These are phyloP conservation scores for Aspergillus brunneoviolaceus DNA, from an alignment of 2,329 filamentous ascomycete species.

Conservation along the genomic window DNA sequence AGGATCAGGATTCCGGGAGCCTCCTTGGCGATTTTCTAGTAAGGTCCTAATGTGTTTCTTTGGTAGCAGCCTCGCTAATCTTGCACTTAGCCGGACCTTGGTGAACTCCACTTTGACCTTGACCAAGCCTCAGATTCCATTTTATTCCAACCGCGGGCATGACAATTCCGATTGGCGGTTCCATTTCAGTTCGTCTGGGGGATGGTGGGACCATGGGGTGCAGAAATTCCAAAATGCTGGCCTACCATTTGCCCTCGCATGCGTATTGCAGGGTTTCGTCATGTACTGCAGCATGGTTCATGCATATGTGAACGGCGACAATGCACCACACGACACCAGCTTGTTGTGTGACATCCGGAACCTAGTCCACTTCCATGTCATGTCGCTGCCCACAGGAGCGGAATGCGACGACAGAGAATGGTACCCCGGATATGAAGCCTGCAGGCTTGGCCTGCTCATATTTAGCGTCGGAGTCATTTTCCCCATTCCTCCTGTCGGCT, in stretches of 20 bases:
- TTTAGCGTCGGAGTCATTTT: conserved; percentile 4
- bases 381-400: background rate
- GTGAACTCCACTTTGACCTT: conserved; percentile 7
- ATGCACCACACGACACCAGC: background rate
- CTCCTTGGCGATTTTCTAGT: conserved; percentile 5
- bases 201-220: background rate
- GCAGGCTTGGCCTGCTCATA: background rate
- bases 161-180: no score
- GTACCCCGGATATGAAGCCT: conserved; percentile 1
- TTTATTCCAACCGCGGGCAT: background rate
- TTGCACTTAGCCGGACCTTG: background rate
- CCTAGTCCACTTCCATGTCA: background rate
- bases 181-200: background rate
- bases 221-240: background rate
- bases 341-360: conserved; percentile 8
- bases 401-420: background rate
- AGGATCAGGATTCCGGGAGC: background rate
- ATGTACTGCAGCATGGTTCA: background rate
- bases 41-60: background rate
- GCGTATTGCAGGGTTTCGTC: background rate
- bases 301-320: background rate
- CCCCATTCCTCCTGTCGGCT: background rate
- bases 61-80: background rate
- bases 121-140: background rate
- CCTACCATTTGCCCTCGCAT: background rate